Evolutionary conservation across 176 grass and related monocot species (phyloP), one percentile per base, ranked within the genome.

Genomic region (Oryza rufipogon): DNA sequence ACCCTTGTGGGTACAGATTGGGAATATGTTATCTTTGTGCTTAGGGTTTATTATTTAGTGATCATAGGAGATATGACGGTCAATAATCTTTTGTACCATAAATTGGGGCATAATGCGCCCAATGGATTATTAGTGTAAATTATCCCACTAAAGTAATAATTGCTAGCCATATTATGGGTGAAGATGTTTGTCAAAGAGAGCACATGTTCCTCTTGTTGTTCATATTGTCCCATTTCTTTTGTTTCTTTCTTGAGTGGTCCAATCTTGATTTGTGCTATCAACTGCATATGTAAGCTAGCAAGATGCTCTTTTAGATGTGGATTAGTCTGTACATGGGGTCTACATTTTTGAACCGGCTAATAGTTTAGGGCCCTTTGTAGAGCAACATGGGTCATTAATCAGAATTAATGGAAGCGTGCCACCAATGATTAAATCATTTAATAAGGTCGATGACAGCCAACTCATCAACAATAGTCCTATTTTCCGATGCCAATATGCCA

Each of bases 81-180:
- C 32, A 84, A 87, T 83, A 87, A 68, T 87, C 33, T 6, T 74
- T 66, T 83, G 65, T 75, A 83, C 80, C 88, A 86, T 87, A 86
- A 63, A 66, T 17, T 32, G 54, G n/a, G 65, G 88, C 77, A 68
- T 83, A 86, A 39, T 74, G 68, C 28, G 6, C 20, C 54, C 54
- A 64, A 63, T 74, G 38, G 36, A 68, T 56, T 5, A 5, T 58
- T 86, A 61, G 74, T 86, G 88, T 86, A 86, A 12, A 83, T 69
- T 90, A 64, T 90, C 32, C 22, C 16, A 73, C 54, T 73, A 44
- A 44, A 68, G 6, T 44, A 83, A 79, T 86, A 61, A 79, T 70
- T 83, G 56, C 6, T 63, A 63, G 20, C 4, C 28, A 44, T 45
- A 73, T 44, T 32, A 48, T 69, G 51, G 46, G 60, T 68, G 79